Percentiles rank a stretch among this genome's conserved stretches.
Evolutionary conservation across 73 alveolate genomes (phyloP).

Genomic region (Tetrahymena borealis): DNA sequence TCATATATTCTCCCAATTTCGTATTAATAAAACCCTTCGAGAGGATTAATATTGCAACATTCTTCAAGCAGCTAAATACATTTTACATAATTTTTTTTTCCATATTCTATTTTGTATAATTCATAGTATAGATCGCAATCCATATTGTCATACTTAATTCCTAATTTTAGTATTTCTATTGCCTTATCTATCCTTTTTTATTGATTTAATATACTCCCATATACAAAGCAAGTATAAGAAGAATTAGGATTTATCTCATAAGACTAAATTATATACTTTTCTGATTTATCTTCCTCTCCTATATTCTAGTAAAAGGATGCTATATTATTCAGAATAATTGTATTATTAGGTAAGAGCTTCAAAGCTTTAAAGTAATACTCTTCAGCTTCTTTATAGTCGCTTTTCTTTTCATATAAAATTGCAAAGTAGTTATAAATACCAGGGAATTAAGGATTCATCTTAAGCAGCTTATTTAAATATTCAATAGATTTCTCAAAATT

Average conservation of each 20-base stretch:
- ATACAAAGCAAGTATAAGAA: background rate
- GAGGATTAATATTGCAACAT: too few species aligned
- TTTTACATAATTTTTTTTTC: too few species aligned
- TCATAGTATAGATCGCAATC: background rate
- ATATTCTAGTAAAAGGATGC: background rate
- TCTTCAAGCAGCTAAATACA: too few species aligned
- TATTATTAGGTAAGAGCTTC: background rate
- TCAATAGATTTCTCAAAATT: too few species aligned
- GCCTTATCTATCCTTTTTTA: background rate
- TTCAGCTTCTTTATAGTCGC: background rate
- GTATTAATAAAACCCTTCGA: too few species aligned
- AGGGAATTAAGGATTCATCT: background rate
- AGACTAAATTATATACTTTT: background rate
- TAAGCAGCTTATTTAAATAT: too few species aligned
- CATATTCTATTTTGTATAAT: background rate
- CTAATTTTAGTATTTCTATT: background rate
- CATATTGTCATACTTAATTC: background rate
- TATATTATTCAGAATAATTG: background rate
- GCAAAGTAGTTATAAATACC: background rate
- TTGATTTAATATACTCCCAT: background rate
- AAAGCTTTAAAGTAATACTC: background rate
- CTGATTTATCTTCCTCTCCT: background rate
- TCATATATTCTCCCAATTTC: too few species aligned
- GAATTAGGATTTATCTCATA: background rate
- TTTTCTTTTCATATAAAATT: background rate